A percentile compares a stretch with the other conserved stretches of the same genome.
Evolutionary conservation across 768 basidiomycete genomes (phyloP).

Genomic region (Termitomyces sp.): DNA sequence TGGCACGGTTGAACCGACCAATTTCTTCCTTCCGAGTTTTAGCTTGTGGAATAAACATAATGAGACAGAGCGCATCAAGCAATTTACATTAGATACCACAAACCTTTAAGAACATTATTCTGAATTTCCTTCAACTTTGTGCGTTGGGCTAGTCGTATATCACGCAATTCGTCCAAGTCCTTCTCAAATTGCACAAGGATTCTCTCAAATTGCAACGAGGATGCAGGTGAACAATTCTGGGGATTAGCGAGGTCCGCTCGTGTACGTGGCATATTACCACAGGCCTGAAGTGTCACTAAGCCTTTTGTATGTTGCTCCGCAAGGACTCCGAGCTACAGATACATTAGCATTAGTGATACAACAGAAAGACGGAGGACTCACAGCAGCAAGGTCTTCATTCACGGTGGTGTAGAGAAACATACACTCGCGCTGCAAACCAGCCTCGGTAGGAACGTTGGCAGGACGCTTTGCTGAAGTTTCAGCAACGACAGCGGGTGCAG

Average conservation of each 20-base stretch:
- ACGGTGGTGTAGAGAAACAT: constrained; percentile 40
- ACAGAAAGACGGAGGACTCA: constrained; percentile 28
- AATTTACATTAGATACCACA: constrained; percentile 8
- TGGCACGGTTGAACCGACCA: constrained; percentile 70
- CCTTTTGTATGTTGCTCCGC: constrained; percentile 32
- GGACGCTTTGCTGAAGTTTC: background rate
- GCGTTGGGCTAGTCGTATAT: constrained; percentile 25
- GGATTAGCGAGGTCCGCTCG: constrained; percentile 41
- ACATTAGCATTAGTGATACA: background rate
- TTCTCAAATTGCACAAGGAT: constrained; percentile 40
- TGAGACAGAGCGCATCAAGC: background rate
- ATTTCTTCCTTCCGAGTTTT: constrained; percentile 83
- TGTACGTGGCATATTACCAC: constrained; percentile 29
- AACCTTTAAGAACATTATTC: constrained; percentile 65
- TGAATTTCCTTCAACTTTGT: constrained; percentile 50
- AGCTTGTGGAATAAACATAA: constrained; percentile 36
- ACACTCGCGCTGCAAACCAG: constrained; percentile 70
- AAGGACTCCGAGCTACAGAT: constrained; percentile 36
- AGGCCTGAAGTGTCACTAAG: constrained; percentile 29
- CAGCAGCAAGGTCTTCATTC: constrained; percentile 50
- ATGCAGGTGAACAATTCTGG: constrained; percentile 49
- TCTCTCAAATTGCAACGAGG: constrained; percentile 47
- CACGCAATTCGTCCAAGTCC: constrained; percentile 44
- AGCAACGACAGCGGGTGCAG: background rate
- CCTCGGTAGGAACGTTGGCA: constrained; percentile 32